These are phyloP conservation scores for Podospora tetraspora DNA, from an alignment of 495 filamentous ascomycete genomes.

Conservation along the genomic window DNA sequence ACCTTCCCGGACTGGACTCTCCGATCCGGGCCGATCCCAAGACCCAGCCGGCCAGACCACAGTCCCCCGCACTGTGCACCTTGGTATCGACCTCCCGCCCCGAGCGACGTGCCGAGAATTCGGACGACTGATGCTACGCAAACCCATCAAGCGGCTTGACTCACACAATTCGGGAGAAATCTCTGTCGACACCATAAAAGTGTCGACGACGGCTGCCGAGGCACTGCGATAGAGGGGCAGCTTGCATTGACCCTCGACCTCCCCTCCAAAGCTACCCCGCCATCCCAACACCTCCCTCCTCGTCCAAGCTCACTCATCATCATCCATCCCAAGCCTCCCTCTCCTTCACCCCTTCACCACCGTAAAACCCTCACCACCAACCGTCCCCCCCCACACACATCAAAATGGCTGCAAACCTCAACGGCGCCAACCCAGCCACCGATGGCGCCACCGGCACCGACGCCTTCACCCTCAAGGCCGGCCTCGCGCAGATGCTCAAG, in stretches of 20 bases:
- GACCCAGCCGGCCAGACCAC: not conserved
- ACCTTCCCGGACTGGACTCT: not conserved
- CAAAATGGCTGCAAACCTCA: slow-evolving; percentile 15
- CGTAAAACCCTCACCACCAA: not conserved
- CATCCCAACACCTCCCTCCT: not conserved
- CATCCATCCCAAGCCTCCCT: not conserved
- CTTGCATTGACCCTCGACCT: not conserved
- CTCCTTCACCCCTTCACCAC: not conserved
- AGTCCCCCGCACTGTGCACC: not conserved
- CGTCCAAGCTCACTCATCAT: slow-evolving; percentile 11
- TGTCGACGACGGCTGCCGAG: not conserved
- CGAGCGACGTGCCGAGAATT: not conserved
- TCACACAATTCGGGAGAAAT: not conserved
- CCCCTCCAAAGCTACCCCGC: not conserved
- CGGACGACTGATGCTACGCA: not conserved
- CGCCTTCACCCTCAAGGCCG: slow-evolving; percentile 78
- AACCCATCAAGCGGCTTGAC: not conserved
- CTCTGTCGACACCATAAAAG: not conserved
- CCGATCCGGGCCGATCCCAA: not conserved
- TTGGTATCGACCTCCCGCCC: not conserved
- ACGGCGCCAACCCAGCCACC: slow-evolving; percentile 23
- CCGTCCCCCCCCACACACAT: not conserved
- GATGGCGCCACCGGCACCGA: slow-evolving; percentile 25
- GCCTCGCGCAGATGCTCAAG: slow-evolving; percentile 94
- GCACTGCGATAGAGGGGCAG: not conserved